These are phyloP conservation scores for Fraxinus greggii DNA, from an alignment of 305 asterid species.

Conservation along the genomic window DNA sequence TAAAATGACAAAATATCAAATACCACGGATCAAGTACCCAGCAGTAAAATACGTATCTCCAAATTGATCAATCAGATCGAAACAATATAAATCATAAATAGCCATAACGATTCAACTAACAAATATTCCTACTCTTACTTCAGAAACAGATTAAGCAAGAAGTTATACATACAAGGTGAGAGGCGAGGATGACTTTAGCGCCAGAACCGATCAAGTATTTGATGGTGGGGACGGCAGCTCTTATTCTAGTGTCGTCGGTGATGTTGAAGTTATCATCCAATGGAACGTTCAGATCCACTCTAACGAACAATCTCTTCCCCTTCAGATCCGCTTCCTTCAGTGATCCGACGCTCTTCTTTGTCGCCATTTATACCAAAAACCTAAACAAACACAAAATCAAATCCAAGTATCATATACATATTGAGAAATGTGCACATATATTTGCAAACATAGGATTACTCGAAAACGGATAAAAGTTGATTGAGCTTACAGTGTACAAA, in stretches of 20 bases:
- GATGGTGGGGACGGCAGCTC: conserved; percentile 45
- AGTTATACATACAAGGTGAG: conserved; percentile 32
- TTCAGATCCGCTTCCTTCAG: conserved; percentile 35
- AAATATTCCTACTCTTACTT: background rate
- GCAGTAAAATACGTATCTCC: background rate
- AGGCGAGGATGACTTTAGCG: conserved; percentile 42
- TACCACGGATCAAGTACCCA: background rate
- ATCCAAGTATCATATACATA: background rate
- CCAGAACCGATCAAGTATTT: conserved; percentile 37
- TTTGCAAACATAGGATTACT: background rate
- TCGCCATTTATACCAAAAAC: conserved; percentile 26
- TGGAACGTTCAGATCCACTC: conserved; percentile 46
- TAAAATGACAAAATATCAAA: background rate
- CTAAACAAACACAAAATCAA: background rate
- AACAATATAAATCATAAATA: background rate
- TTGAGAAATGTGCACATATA: background rate
- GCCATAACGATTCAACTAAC: background rate
- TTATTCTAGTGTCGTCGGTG: conserved; percentile 41
- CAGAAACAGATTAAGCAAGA: background rate
- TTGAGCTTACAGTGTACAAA: background rate
- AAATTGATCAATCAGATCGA: background rate
- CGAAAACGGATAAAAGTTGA: background rate
- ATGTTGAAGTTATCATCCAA: conserved; percentile 38
- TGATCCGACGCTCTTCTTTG: conserved; percentile 45
- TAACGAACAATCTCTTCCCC: conserved; percentile 40